Percentiles rank a stretch among this genome's conserved stretches.
Evolutionary conservation across 2,329 filamentous ascomycete species (phyloP).

Genomic region (Achaetomium macrosporum): DNA sequence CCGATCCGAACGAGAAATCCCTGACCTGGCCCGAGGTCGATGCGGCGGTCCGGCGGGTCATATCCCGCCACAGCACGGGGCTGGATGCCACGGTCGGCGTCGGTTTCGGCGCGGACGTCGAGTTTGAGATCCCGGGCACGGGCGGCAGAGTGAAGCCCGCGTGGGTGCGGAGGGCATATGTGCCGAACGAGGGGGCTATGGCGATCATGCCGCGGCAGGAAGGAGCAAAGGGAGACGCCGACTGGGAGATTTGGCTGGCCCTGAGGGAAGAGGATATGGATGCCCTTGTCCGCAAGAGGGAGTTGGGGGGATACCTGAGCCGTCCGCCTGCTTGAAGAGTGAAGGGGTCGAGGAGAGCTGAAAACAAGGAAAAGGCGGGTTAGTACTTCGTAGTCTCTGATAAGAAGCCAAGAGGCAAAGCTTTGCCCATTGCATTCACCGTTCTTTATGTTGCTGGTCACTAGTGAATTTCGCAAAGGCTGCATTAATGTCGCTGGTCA

Average conservation of each 20-base stretch:
- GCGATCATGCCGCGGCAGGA: conserved; percentile 3
- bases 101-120: conserved; percentile 2
- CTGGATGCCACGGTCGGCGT: conserved; percentile 6
- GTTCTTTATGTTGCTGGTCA: too few relatives aligned
- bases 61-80: neutral
- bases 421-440: too few relatives aligned
- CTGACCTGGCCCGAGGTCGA: neutral
- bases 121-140: conserved; percentile 10
- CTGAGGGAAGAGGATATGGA: conserved; percentile 10
- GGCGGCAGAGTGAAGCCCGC: neutral
- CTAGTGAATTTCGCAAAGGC: too few relatives aligned
- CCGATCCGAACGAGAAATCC: neutral
- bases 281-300: too few relatives aligned
- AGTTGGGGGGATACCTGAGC: too few relatives aligned
- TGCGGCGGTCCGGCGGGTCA: neutral
- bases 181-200: conserved; percentile 3
- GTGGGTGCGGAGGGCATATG: conserved; percentile 10
- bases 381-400: too few relatives aligned
- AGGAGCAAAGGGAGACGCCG: conserved; percentile 2
- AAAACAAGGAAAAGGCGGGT: too few relatives aligned
- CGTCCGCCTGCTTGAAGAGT: too few relatives aligned
- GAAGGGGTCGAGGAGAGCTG: too few relatives aligned
- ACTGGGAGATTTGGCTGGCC: conserved; percentile 13
- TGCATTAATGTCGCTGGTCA: too few relatives aligned
- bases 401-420: too few relatives aligned